phyloP scores from a whole-genome alignment of 768 basidiomycete genomes.

The Termitomyces sp. region DNA sequence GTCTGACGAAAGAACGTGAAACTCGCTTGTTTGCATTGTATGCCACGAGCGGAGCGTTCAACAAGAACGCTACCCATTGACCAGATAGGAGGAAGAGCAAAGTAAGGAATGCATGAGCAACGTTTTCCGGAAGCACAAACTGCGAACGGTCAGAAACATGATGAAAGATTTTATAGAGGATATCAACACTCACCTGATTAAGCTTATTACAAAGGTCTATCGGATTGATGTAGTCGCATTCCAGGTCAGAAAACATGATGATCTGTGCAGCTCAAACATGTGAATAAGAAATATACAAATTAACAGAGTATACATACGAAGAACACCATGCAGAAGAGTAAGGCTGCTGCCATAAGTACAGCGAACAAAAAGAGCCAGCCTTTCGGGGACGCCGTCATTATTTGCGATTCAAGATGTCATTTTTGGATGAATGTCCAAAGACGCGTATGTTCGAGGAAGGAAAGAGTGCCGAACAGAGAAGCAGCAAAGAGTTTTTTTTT shows the following conservation, averaged over 20 bases:
- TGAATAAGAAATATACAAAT: not conserved
- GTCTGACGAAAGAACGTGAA: not conserved
- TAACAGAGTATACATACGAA: conserved; percentile 63
- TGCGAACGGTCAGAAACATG: conserved; percentile 22
- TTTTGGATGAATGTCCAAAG: not conserved
- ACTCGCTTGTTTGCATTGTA: conserved; percentile 95
- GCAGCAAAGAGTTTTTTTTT: not conserved
- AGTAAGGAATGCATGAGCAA: conserved; percentile 89
- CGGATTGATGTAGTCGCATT: conserved; percentile 99
- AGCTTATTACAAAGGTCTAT: conserved; percentile 99
- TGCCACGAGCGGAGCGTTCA: conserved; percentile 84
- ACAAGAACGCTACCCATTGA: conserved; percentile 90
- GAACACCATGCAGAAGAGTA: conserved; percentile 99
- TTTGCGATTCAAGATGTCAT: not conserved
- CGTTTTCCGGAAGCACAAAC: conserved; percentile 98
- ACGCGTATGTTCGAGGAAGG: not conserved
- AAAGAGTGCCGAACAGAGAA: not conserved
- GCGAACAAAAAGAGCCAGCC: conserved; percentile 98
- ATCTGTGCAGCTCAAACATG: conserved; percentile 52
- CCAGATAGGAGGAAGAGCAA: conserved; percentile 89
- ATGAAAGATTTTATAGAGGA: not conserved
- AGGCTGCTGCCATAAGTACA: conserved; percentile 90
- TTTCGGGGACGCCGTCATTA: conserved; percentile 20
- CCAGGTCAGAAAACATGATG: conserved; percentile 99
- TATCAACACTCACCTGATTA: conserved; percentile 66